These are phyloP conservation scores for Graphilbum fragrans DNA, from an alignment of 2,329 filamentous ascomycete species.

Conservation along the genomic window DNA sequence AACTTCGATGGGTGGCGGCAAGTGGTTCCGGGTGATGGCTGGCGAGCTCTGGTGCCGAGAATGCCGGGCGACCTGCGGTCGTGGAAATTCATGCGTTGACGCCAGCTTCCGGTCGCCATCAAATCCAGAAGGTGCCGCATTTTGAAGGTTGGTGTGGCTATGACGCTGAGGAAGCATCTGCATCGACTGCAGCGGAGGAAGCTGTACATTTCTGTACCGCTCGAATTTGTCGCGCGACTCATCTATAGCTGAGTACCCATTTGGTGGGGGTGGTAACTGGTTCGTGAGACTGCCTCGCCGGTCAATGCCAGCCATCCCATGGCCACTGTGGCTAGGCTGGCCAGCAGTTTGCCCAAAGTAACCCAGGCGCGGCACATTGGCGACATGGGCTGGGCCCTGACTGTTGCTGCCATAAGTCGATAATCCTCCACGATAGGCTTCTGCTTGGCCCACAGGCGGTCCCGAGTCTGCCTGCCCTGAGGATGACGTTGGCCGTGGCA, in stretches of 20 bases:
- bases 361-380: too few relatives aligned
- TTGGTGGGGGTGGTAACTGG: too few relatives aligned
- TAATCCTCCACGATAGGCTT: too few relatives aligned
- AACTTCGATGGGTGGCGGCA: slow-evolving; percentile 1
- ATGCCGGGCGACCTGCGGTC: background rate
- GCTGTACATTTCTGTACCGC: slow-evolving; percentile 6
- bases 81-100: background rate
- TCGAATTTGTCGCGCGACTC: background rate
- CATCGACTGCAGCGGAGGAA: slow-evolving; percentile 5
- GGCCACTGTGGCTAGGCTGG: background rate
- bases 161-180: background rate
- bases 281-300: background rate
- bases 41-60: slow-evolving; percentile 8
- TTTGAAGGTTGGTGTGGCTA: background rate
- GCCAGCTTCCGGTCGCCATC: background rate
- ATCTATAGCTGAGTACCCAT: background rate
- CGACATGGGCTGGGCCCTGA: background rate
- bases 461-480: too few relatives aligned
- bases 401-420: too few relatives aligned
- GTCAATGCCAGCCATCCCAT: background rate
- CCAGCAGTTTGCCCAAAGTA: background rate
- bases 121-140: background rate
- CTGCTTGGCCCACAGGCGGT: too few relatives aligned
- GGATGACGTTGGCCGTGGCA: slow-evolving; percentile 2
- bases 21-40: slow-evolving; percentile 1